Evolutionary conservation across 2,329 filamentous ascomycete species (phyloP).

Genomic region (Aspergillus proliferans): DNA sequence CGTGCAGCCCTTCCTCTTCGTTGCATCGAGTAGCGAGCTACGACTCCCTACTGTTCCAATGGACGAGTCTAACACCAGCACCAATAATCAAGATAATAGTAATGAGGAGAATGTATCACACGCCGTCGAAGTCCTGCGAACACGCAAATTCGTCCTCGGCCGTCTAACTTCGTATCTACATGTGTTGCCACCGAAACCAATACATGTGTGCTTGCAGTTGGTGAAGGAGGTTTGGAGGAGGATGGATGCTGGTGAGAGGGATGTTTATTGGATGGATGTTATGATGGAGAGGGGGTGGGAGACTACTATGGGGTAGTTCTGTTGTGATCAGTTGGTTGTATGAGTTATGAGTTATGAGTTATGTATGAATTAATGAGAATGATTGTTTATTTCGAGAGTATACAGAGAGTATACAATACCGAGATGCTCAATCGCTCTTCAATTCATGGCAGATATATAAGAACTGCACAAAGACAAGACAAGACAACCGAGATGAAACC

Average conservation of each 20-base stretch:
- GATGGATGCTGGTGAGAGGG: conserved; percentile 42
- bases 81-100: neutral
- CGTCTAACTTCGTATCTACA: conserved; percentile 42
- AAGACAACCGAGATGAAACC: no score
- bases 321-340: neutral
- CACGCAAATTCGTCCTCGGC: conserved; percentile 45
- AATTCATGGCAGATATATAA: neutral
- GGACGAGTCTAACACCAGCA: conserved; percentile 22
- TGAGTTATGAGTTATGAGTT: neutral
- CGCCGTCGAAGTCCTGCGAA: conserved; percentile 43
- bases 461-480: no score
- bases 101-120: conserved; percentile 27
- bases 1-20: conserved; percentile 49
- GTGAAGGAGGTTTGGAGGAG: conserved; percentile 50
- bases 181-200: conserved; percentile 48
- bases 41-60: conserved; percentile 23
- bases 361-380: no score
- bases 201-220: conserved; percentile 45
- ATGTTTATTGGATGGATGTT: conserved; percentile 52
- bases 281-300: conserved; percentile 54
- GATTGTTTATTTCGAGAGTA: no score
- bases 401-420: no score
- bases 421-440: neutral
- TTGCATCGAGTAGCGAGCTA: conserved; percentile 47
- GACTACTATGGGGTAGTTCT: conserved; percentile 45